Conservation (phyloP, 768 basidiomycete species). For the Xerocomus spinulosus region DNA sequence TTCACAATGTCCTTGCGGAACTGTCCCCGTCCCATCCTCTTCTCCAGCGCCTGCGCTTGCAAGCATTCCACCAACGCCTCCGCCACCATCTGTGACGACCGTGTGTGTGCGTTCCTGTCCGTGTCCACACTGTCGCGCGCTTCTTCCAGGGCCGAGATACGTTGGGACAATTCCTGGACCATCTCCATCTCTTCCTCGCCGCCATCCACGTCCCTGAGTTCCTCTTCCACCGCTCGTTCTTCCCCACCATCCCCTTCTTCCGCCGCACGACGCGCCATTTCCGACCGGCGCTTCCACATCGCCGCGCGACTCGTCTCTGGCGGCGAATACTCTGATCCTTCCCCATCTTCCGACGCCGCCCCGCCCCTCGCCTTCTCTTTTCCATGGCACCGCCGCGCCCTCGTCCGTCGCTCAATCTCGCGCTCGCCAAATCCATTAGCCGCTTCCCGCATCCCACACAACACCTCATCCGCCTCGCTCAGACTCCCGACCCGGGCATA, state of each 20-base stretch:
- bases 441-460: slow-evolving; percentile 36
- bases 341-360: slow-evolving; percentile 10
- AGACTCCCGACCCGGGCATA: slow-evolving; percentile 35
- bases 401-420: slow-evolving; percentile 8
- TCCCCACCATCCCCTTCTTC: no score
- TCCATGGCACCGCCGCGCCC: not conserved
- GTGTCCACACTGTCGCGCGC: no score
- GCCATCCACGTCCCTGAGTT: slow-evolving; percentile 12
- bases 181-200: not conserved
- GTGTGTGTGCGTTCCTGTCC: no score
- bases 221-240: no score
- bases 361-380: slow-evolving; percentile 8
- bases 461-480: slow-evolving; percentile 34
- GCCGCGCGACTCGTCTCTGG: slow-evolving; percentile 28
- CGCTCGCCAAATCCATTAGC: slow-evolving; percentile 28
- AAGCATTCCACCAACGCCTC: not conserved
- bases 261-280: slow-evolving; percentile 4
- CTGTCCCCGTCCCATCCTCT: slow-evolving; percentile 11
- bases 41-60: slow-evolving; percentile 12
- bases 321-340: slow-evolving; percentile 23
- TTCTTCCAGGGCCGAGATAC: no score
- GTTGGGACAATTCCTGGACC: no score
- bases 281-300: slow-evolving; percentile 25
- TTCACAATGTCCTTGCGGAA: slow-evolving; percentile 11
- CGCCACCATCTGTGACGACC: no score